Evolutionary conservation across 2,329 filamentous ascomycete species (phyloP), one percentile per base, ranked within the genome.

Genomic region (Epichloe gansuensis): DNA sequence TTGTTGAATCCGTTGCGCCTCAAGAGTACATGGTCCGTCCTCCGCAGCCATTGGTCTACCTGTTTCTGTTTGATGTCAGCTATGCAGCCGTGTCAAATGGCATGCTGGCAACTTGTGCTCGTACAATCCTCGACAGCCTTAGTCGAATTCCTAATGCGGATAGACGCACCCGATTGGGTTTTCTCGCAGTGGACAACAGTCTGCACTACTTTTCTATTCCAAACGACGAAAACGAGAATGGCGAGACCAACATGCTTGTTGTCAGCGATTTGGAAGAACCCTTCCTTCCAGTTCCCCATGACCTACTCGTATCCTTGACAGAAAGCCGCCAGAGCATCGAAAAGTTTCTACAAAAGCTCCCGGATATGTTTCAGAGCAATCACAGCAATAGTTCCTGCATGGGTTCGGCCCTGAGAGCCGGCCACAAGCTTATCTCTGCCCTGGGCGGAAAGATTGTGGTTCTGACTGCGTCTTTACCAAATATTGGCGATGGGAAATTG

Each of bases 11-110:
- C 65, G 88, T 98, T 59, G 93, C 93, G 12, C 93, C 93, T 2
- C 93, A 98, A 69, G 93, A 98, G 71, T 98, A 98, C 72, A 98
- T 98, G 93, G 93, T 98, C 38, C 86, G 93, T 56, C 91, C 93
- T 53, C 93, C 93, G 45, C 91, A 95, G 70, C 93, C 93, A 41
- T 76, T 97, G 41, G 91, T 96, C 41, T 97, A 97, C 67, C 79
- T 96, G 13, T 97, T 97, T 78, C 75, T 95, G 61, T 88, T 97
- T 63, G 91, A 96, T 62, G 91, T 96, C 57, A 95, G 89, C 75
- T 94, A 90, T 62, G 83, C 88, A 12, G 83, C 91, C 35, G 87
- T 96, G 15, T 90, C 89, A 15, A 95, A 85, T 58, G 93, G 93
- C 48, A 82, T 98, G 35, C 75, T 97, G 55, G 93, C 93, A 48